phyloP scores from a whole-genome alignment of 2,329 filamentous ascomycete species.

The Arthroderma sp. region DNA sequence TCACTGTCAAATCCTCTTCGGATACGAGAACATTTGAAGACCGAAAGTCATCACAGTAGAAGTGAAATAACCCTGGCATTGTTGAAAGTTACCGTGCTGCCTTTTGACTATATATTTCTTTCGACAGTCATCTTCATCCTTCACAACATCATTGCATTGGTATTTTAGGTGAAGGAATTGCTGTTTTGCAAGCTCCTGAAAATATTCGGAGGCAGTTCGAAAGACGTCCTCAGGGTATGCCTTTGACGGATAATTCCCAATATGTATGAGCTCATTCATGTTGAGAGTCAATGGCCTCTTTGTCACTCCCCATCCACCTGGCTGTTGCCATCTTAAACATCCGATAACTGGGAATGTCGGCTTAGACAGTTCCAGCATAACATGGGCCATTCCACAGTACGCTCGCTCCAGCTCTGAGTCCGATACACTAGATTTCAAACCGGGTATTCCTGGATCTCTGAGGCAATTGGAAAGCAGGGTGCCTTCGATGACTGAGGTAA shows the following conservation, averaged over 20 bases:
- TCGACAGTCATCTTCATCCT: conserved; percentile 27
- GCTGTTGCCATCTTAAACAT: conserved; percentile 1
- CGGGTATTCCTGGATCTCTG: conserved; percentile 5
- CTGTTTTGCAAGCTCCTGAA: conserved; percentile 5
- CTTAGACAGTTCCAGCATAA: conserved; percentile 10
- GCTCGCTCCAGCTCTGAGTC: conserved; percentile 5
- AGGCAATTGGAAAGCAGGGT: conserved; percentile 14
- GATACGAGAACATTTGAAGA: conserved; percentile 18
- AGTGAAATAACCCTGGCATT: conserved; percentile 18
- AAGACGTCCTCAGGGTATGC: conserved; percentile 1
- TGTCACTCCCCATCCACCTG: conserved; percentile 1
- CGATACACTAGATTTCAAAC: conserved; percentile 8
- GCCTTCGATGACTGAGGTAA: conserved; percentile 17
- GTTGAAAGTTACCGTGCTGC: no score
- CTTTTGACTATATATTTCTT: conserved; percentile 34
- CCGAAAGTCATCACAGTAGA: conserved; percentile 20
- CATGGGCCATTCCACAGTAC: conserved; percentile 12
- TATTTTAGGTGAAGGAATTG: conserved; percentile 21
- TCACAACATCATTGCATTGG: conserved; percentile 29
- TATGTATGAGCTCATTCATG: conserved; percentile 9
- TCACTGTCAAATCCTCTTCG: conserved; percentile 12
- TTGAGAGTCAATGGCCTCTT: conserved; percentile 8
- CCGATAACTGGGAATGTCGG: conserved; percentile 12
- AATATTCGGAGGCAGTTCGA: conserved; percentile 3
- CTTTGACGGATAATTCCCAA: conserved; percentile 6